Percentiles rank a stretch among this genome's conserved stretches.
phyloP scores from a whole-genome alignment of 495 filamentous ascomycete genomes.

The Penicillium coffeae region DNA sequence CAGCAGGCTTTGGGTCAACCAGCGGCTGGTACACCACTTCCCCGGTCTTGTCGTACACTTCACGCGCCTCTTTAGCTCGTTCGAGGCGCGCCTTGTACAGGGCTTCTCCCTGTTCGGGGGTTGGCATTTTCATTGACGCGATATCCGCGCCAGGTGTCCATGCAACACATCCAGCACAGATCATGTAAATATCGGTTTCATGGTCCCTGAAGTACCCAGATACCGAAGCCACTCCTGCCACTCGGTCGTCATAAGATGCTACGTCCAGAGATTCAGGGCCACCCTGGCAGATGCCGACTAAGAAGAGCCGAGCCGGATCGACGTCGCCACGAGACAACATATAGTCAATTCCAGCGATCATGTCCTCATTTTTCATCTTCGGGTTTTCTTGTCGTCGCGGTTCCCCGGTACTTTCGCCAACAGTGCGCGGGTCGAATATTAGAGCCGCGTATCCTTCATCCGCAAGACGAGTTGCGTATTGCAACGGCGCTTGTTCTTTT shows the following conservation, averaged over 20 bases:
- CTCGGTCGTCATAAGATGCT: constrained; percentile 18
- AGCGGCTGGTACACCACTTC: constrained; percentile 21
- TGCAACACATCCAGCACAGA: constrained; percentile 22
- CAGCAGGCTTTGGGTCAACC: constrained; percentile 18
- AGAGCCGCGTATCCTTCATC: constrained; percentile 20
- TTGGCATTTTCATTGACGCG: constrained; percentile 16
- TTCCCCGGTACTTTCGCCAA: constrained; percentile 22
- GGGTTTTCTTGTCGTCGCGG: constrained; percentile 20
- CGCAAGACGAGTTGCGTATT: constrained; percentile 20
- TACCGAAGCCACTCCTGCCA: constrained; percentile 19
- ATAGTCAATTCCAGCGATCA: constrained; percentile 19
- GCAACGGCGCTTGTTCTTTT: constrained; percentile 23
- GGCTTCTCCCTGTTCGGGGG: constrained; percentile 19
- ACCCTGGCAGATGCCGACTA: constrained; percentile 21
- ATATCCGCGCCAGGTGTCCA: constrained; percentile 16
- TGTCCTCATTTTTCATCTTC: constrained; percentile 21
- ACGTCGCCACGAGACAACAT: constrained; percentile 13
- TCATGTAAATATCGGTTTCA: constrained; percentile 24
- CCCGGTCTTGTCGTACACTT: constrained; percentile 17
- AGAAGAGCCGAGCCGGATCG: constrained; percentile 13
- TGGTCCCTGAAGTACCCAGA: constrained; percentile 23
- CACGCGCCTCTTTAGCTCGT: constrained; percentile 15
- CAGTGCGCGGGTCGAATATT: constrained; percentile 19
- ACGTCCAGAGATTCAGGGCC: constrained; percentile 21
- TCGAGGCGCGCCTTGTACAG: constrained; percentile 17